Percentiles rank a stretch among this genome's conserved stretches.
Evolutionary conservation across 1,284 basidiomycete genomes (phyloP).

Genomic region (Volvariella surrecta): DNA sequence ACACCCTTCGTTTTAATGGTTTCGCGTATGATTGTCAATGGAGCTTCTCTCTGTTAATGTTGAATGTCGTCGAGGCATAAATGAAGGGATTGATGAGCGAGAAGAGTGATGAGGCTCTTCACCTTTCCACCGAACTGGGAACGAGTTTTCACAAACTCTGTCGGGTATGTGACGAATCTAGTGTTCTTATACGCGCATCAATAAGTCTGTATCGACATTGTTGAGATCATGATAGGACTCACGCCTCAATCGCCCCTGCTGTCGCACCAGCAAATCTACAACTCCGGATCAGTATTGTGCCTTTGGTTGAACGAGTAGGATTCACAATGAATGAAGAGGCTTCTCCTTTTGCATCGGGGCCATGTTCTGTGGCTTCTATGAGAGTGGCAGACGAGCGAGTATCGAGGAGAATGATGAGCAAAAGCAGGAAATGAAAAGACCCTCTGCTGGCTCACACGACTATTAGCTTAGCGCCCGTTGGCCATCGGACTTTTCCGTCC

Average conservation of each 20-base stretch:
- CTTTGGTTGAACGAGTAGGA: background rate
- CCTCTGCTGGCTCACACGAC: no score
- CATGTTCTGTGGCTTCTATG: constrained; percentile 17
- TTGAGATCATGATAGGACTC: constrained; percentile 25
- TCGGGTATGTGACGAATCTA: constrained; percentile 82
- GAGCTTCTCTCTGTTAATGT: constrained; percentile 47
- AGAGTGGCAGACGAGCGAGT: no score
- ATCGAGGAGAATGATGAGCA: no score
- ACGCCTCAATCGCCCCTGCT: constrained; percentile 92
- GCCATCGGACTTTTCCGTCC: no score
- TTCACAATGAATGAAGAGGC: constrained; percentile 65
- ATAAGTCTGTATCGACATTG: background rate
- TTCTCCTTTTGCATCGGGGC: constrained; percentile 55
- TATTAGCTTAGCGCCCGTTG: no score
- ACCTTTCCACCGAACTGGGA: constrained; percentile 77
- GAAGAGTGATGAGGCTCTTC: constrained; percentile 11
- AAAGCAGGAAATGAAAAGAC: no score
- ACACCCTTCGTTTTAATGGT: constrained; percentile 72
- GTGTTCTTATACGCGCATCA: constrained; percentile 1
- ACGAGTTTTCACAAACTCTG: constrained; percentile 88
- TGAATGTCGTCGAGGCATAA: background rate
- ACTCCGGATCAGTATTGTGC: background rate
- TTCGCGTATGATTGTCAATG: constrained; percentile 58
- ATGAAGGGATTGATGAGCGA: background rate
- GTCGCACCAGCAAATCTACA: constrained; percentile 77